Conservation (phyloP, 345 rosid genomes). For the rapeseed (Brassica napus) region Da-Ae NC_063437.1:14298501-14299000, state of each 20-base stretch:
- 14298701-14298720: not conserved
- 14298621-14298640: constrained; percentile 6
- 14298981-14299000: too few relatives aligned
- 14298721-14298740: constrained; percentile 1
- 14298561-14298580: constrained; percentile 51
- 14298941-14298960: too few relatives aligned
- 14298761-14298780: not conserved
- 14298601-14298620: constrained; percentile 11
- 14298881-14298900: too few relatives aligned
- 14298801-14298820: not conserved
- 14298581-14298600: constrained; percentile 60
- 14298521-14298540: constrained; percentile 55
- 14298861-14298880: too few relatives aligned
- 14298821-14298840: not conserved
- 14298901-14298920: too few relatives aligned
- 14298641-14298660: constrained; percentile 5
- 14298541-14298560: constrained; percentile 63
- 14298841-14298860: too few relatives aligned
- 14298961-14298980: too few relatives aligned
- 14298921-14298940: too few relatives aligned
- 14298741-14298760: not conserved
- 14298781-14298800: not conserved
- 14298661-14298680: not conserved
- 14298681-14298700: not conserved
- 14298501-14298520: constrained; percentile 52